Evolutionary conservation across 2,329 filamentous ascomycete genomes (phyloP).

Genomic region (Fonsecaea nubica): DNA sequence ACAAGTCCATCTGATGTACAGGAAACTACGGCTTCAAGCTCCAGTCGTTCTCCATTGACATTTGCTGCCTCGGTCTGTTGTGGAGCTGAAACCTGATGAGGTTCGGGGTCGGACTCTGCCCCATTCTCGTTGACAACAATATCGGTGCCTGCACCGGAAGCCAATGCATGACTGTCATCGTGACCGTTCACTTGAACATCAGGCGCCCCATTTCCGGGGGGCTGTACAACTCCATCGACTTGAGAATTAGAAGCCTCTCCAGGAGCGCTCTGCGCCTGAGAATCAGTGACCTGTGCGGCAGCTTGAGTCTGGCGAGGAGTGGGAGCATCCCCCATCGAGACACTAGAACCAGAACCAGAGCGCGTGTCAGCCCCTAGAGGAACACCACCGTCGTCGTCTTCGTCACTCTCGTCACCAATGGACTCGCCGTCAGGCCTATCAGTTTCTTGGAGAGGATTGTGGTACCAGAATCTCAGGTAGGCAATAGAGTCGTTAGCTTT

Average conservation of each 20-base stretch:
- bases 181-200: background rate
- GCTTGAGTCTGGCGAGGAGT: slow-evolving; percentile 25
- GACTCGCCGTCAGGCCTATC: slow-evolving; percentile 54
- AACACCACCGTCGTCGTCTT: slow-evolving; percentile 55
- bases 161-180: slow-evolving; percentile 1
- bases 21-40: slow-evolving; percentile 88
- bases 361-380: slow-evolving; percentile 45
- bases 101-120: slow-evolving; percentile 53
- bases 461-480: slow-evolving; percentile 84
- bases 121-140: slow-evolving; percentile 48
- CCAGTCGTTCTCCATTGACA: slow-evolving; percentile 55
- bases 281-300: background rate
- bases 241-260: background rate
- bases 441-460: slow-evolving; percentile 70
- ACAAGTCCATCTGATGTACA: slow-evolving; percentile 88
- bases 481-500: slow-evolving; percentile 92
- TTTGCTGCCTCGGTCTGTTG: slow-evolving; percentile 28
- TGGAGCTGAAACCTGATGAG: slow-evolving; percentile 38
- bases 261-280: background rate
- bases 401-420: slow-evolving; percentile 55
- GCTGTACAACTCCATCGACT: background rate
- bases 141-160: slow-evolving; percentile 55
- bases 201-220: background rate
- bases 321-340: slow-evolving; percentile 40
- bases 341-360: slow-evolving; percentile 43